These are phyloP conservation scores for Camellia oleifera DNA, from an alignment of 179 eudicot species.

Conservation along the genomic window DNA sequence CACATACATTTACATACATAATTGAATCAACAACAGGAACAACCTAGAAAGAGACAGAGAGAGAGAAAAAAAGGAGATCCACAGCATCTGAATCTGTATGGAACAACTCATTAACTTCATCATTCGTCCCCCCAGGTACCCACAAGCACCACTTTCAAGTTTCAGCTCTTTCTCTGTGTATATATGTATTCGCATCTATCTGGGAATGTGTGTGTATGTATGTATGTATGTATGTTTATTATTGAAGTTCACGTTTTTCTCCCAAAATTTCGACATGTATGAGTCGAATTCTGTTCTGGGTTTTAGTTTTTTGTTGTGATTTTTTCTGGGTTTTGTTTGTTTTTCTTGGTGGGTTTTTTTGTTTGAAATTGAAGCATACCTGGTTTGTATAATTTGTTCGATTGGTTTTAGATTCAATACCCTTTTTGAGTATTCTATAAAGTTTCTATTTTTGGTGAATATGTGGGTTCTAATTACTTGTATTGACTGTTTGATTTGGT, in stretches of 20 bases:
- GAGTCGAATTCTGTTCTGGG: background rate
- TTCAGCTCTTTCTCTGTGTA: background rate
- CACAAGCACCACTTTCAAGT: background rate
- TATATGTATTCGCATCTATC: too few relatives aligned
- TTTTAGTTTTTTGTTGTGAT: background rate
- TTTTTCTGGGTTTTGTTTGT: background rate
- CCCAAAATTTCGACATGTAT: background rate
- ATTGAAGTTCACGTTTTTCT: conserved; percentile 13
- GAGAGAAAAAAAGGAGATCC: background rate
- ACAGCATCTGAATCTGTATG: conserved; percentile 26
- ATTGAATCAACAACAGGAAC: background rate
- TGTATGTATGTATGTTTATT: too few relatives aligned
- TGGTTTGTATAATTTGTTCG: background rate
- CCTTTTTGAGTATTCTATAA: background rate
- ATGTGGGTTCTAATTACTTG: background rate
- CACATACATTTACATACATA: background rate
- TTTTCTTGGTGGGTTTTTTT: background rate
- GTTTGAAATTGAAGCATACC: background rate
- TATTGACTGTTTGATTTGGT: background rate
- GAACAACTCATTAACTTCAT: conserved; percentile 92
- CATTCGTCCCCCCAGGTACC: conserved; percentile 89
- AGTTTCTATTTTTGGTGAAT: background rate
- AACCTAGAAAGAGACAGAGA: background rate
- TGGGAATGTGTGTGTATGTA: too few relatives aligned
- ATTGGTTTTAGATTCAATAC: conserved; percentile 5